Percentiles rank a stretch among this genome's conserved stretches.
These are phyloP conservation scores for Claviceps africana DNA, from an alignment of 2,329 filamentous ascomycete species.

Conservation along the genomic window DNA sequence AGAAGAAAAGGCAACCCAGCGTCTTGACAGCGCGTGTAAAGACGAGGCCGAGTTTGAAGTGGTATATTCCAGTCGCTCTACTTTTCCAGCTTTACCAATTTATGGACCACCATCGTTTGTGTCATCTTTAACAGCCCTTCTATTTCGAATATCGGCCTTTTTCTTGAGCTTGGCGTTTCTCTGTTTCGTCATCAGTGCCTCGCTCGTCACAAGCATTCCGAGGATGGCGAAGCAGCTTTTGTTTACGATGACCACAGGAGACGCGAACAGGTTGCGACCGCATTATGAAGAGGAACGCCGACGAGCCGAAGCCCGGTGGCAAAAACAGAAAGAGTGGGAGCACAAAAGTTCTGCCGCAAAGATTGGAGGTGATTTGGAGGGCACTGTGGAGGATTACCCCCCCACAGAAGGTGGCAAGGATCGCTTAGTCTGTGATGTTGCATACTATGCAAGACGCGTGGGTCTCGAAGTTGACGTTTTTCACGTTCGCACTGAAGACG, in stretches of 20 bases:
- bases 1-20: conserved; percentile 11
- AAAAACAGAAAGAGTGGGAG: conserved; percentile 51
- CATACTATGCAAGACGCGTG: conserved; percentile 76
- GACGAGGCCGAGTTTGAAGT: neutral
- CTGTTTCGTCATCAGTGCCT: conserved; percentile 58
- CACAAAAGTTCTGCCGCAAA: conserved; percentile 23
- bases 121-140: neutral
- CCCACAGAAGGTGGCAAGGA: conserved; percentile 73
- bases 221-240: conserved; percentile 33
- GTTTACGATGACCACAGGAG: conserved; percentile 38
- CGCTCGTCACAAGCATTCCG: conserved; percentile 54
- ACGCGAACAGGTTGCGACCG: conserved; percentile 46
- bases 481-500: conserved; percentile 82
- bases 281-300: conserved; percentile 62
- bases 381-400: conserved; percentile 41
- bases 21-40: neutral
- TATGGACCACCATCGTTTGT: conserved; percentile 61
- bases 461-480: conserved; percentile 76
- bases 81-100: conserved; percentile 73
- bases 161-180: conserved; percentile 68
- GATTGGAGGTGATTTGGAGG: conserved; percentile 28
- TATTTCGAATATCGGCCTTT: conserved; percentile 49
- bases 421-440: conserved; percentile 61
- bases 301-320: conserved; percentile 39
- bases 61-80: conserved; percentile 45